Evolutionary conservation across 768 basidiomycete species (phyloP), one percentile per base, ranked within the genome.

Genomic region (Naematelia aurantialba): DNA sequence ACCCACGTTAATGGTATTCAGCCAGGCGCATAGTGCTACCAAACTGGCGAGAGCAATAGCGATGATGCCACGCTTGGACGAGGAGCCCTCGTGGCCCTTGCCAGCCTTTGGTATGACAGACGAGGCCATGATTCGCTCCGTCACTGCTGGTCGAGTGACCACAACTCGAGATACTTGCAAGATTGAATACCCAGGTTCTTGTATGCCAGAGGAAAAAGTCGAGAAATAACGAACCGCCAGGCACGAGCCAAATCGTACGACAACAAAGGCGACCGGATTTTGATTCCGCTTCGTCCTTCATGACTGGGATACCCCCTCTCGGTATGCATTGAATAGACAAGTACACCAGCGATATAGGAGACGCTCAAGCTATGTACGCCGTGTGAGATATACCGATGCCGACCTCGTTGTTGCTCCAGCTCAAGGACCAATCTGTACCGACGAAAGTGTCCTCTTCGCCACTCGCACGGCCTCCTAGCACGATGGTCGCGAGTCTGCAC

Each of bases 1-100:
- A 57, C 69, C 59, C 49, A 75, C 76, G 53, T 72, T 75, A 54
- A 77, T 70, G 44, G 61, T 62, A 49, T 77, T 73, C 29, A 71
- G 49, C 31, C 57, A 69, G 0, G 46, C 26, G 57, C 58, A 72
- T 2, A 68, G 19, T 4, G 59, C 59, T 1, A 60, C 55, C 25
- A 74, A 19, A 22, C 66, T 24, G 0, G 64, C 65, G 26, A 75
- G 60, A 27, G 73, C n/a, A 19, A 45, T 17, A 24, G 58, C 52
- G 46, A 47, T 47, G 34, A 39, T 8, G 8, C 34, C 34, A 17
- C 34, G 34, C 34, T 39, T 39, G 34, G 8, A 8, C 8, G 34
- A 39, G 34, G 34, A 39, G 8, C 8, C 34, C 8, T 8, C 34
- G 34, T 8, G 34, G 17, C 8, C 17, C 8, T 8, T 17, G 34